Conservation (phyloP, 352 stramenopile genomes). For the Sclerospora graminicola region DNA sequence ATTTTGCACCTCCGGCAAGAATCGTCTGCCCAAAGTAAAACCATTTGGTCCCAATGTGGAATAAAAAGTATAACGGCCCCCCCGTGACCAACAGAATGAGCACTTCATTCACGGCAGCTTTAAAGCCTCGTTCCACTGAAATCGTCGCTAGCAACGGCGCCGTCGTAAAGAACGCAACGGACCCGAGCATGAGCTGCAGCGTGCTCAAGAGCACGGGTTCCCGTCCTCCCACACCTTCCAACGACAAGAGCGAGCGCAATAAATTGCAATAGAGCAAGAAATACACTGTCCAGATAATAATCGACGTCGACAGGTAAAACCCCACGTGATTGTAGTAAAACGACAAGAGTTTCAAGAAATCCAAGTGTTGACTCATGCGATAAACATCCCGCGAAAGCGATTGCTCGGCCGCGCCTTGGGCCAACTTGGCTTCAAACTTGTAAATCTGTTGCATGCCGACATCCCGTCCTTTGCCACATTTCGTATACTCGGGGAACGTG, state of each 20-base stretch:
- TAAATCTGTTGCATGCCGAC: conserved; percentile 99
- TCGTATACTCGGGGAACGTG: conserved; percentile 98
- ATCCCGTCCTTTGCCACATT: conserved; percentile 98
- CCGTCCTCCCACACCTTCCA: conserved; percentile 88
- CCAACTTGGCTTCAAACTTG: conserved; percentile 99
- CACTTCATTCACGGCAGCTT: conserved; percentile 87
- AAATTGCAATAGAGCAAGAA: conserved; percentile 95
- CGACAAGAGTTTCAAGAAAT: conserved; percentile 97
- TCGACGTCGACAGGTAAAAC: conserved; percentile 96
- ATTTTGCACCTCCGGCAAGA: conserved; percentile 96
- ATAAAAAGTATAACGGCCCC: conserved; percentile 98
- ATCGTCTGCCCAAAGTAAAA: conserved; percentile 99
- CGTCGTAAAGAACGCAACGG: conserved; percentile 95
- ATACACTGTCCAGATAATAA: conserved; percentile 97
- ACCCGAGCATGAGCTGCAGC: conserved; percentile 94
- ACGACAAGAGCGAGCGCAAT: conserved; percentile 86
- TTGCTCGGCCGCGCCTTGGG: conserved; percentile 95
- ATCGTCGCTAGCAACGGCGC: conserved; percentile 95
- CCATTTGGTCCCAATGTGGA: conserved; percentile 99
- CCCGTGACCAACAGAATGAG: conserved; percentile 95
- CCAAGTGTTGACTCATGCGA: conserved; percentile 92
- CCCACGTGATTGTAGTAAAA: conserved; percentile 99
- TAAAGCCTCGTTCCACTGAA: conserved; percentile 96
- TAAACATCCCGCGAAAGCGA: conserved; percentile 97
- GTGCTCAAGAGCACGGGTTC: conserved; percentile 90